A percentile compares a stretch with the other conserved stretches of the same genome.
These are phyloP conservation scores for Casuarina glauca DNA, from an alignment of 306 rosid species.

Conservation along the genomic window DNA sequence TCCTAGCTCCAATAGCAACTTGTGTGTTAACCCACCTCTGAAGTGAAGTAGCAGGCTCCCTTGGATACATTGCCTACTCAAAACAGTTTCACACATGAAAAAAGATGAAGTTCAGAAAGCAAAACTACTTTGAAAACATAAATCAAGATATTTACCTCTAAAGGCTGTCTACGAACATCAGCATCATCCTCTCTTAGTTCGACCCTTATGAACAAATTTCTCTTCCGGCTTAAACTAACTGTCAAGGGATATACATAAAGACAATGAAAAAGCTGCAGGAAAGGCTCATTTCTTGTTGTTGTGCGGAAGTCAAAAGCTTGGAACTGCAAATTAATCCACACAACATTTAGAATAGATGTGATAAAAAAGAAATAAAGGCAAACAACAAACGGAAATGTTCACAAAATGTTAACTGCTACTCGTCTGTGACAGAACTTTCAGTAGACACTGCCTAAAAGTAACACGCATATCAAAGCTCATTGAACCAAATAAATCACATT, in stretches of 20 bases:
- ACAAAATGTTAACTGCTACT: not conserved
- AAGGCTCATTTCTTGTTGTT: slow-evolving; percentile 93
- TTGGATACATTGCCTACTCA: slow-evolving; percentile 78
- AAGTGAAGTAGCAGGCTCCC: slow-evolving; percentile 66
- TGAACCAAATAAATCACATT: slow-evolving; percentile 16
- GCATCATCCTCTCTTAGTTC: slow-evolving; percentile 93
- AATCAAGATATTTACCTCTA: slow-evolving; percentile 63
- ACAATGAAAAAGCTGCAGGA: slow-evolving; percentile 97
- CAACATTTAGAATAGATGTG: slow-evolving; percentile 31
- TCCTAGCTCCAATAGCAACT: slow-evolving; percentile 86
- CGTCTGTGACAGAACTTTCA: not conserved
- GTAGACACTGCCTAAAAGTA: not conserved
- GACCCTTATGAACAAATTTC: slow-evolving; percentile 82
- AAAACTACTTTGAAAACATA: slow-evolving; percentile 13
- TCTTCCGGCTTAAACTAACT: slow-evolving; percentile 94
- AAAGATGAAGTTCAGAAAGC: slow-evolving; percentile 8
- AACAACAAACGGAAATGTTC: slow-evolving; percentile 11
- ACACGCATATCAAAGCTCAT: not conserved
- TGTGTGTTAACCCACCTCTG: slow-evolving; percentile 90
- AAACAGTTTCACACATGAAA: slow-evolving; percentile 30
- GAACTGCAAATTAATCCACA: slow-evolving; percentile 64
- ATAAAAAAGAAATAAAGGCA: slow-evolving; percentile 7
- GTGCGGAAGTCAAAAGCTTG: slow-evolving; percentile 99
- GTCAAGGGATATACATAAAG: slow-evolving; percentile 90
- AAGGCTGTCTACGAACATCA: slow-evolving; percentile 82